These are phyloP conservation scores for Allium fistulosum DNA, from an alignment of 106 monocot genomes.

Conservation along the genomic window DNA sequence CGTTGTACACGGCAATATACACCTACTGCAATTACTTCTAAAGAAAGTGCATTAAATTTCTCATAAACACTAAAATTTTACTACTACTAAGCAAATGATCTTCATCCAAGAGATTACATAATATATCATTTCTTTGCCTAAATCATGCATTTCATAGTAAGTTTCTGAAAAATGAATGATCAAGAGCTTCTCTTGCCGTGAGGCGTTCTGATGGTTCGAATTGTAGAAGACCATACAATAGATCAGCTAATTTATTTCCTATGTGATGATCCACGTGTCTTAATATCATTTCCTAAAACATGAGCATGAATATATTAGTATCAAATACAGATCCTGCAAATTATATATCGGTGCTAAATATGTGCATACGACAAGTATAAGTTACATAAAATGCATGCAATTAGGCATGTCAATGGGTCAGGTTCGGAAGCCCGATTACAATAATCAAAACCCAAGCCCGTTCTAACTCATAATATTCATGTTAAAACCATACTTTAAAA, in stretches of 20 bases:
- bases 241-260: constrained; percentile 33
- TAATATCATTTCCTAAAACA: constrained; percentile 47
- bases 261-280: constrained; percentile 34
- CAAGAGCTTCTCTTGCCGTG: constrained; percentile 70
- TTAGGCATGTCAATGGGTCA: background rate
- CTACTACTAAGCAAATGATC: background rate
- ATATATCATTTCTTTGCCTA: background rate
- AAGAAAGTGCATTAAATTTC: background rate
- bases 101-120: background rate
- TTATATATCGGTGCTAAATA: background rate
- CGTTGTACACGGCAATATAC: background rate
- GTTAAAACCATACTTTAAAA: no score
- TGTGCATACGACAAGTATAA: no score
- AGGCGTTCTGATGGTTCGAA: constrained; percentile 77
- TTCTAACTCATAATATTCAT: no score
- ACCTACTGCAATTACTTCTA: no score
- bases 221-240: constrained; percentile 54
- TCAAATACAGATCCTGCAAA: background rate
- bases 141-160: constrained; percentile 12
- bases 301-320: no score
- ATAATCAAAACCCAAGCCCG: no score
- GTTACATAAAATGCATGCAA: background rate
- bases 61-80: background rate
- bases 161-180: constrained; percentile 68
- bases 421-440: no score